Conservation (phyloP, 1,284 basidiomycete genomes). For the Naganishia cerealis region DNA sequence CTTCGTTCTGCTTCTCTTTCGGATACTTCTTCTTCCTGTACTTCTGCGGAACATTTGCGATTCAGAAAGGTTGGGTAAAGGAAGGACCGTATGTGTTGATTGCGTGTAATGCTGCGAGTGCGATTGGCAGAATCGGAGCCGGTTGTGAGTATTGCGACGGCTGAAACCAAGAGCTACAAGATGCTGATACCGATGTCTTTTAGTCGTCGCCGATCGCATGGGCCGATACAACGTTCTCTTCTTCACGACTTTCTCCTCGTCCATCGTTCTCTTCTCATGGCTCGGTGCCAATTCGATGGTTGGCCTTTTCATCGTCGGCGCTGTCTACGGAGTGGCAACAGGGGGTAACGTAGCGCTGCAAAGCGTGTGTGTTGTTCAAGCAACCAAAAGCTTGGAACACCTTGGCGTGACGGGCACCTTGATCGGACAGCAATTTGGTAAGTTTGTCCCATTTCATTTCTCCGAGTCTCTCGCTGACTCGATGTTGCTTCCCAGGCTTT, state of each 20-base stretch:
- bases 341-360: conserved; percentile 46
- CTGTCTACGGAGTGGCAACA: conserved; percentile 42
- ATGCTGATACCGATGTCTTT: neutral
- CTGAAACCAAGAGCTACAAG: too few species aligned
- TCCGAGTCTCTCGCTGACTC: neutral
- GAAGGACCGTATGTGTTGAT: conserved; percentile 48
- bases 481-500: conserved; percentile 37
- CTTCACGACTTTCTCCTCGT: conserved; percentile 37
- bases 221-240: conserved; percentile 45
- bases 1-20: conserved; percentile 40
- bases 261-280: conserved; percentile 44
- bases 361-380: conserved; percentile 40
- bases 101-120: conserved; percentile 43
- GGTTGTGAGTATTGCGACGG: conserved; percentile 39
- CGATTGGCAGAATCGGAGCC: conserved; percentile 41
- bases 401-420: conserved; percentile 45
- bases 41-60: conserved; percentile 47
- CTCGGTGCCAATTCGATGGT: conserved; percentile 38
- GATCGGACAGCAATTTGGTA: conserved; percentile 47
- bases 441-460: conserved; percentile 29
- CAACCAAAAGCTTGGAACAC: conserved; percentile 38
- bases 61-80: conserved; percentile 38
- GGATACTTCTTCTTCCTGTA: conserved; percentile 44
- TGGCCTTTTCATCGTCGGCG: conserved; percentile 40
- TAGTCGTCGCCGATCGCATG: conserved; percentile 39